Conservation (phyloP, 768 basidiomycete species). For the Tylopilus sp. region DNA sequence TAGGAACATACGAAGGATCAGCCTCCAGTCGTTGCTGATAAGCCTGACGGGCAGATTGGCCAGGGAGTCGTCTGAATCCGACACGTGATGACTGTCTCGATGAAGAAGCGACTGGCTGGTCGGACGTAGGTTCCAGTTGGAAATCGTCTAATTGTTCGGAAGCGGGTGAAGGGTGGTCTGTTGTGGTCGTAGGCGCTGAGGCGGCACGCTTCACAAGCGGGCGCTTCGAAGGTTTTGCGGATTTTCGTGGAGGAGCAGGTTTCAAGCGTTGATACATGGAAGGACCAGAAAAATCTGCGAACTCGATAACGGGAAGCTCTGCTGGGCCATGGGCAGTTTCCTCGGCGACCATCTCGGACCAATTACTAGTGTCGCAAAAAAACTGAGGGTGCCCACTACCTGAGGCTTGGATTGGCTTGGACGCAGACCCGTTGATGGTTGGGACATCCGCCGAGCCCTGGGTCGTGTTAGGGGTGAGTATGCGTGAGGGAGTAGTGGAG, state of each 20-base stretch:
- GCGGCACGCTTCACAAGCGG: conserved; percentile 33
- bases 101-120: conserved; percentile 38
- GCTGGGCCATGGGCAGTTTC: conserved; percentile 61
- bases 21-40: conserved; percentile 79
- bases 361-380: conserved; percentile 53
- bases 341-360: conserved; percentile 86
- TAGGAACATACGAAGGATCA: conserved; percentile 88
- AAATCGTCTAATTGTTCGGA: conserved; percentile 17
- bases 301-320: conserved; percentile 78
- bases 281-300: conserved; percentile 52
- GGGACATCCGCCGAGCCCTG: conserved; percentile 50
- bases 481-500: conserved; percentile 46
- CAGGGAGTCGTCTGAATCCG: conserved; percentile 36
- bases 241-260: conserved; percentile 37
- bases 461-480: conserved; percentile 66
- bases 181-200: conserved; percentile 33
- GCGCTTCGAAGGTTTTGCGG: conserved; percentile 39
- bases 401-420: conserved; percentile 23
- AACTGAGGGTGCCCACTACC: conserved; percentile 44
- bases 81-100: conserved; percentile 32
- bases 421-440: conserved; percentile 21
- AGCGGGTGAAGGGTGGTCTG: conserved; percentile 17
- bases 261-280: conserved; percentile 33
- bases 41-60: conserved; percentile 73
- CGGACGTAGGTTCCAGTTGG: conserved; percentile 18